A percentile compares a stretch with the other conserved stretches of the same genome.
Conservation (phyloP, 2,329 filamentous ascomycete genomes). For the Proliferodiscus dingleyae region DNA sequence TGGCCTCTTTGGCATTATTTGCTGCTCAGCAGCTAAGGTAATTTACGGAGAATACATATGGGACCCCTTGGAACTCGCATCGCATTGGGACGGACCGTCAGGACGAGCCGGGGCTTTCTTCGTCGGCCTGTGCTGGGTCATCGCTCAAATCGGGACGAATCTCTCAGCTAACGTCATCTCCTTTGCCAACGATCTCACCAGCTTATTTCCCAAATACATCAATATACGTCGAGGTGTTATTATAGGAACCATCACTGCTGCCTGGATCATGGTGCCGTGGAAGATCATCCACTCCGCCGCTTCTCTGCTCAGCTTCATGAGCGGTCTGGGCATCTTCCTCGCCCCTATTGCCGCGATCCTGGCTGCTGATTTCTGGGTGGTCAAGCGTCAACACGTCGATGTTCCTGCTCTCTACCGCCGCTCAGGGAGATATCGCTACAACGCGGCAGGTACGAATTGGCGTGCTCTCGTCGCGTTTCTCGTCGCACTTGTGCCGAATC, state of each 20-base stretch:
- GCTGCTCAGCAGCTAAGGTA: slow-evolving; percentile 28
- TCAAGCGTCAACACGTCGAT: slow-evolving; percentile 31
- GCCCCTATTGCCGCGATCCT: slow-evolving; percentile 36
- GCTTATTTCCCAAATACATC: slow-evolving; percentile 45
- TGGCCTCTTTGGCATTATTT: slow-evolving; percentile 29
- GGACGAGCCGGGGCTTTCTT: slow-evolving; percentile 32
- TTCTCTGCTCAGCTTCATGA: slow-evolving; percentile 31
- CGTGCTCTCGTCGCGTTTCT: slow-evolving; percentile 23
- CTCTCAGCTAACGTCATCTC: slow-evolving; percentile 37
- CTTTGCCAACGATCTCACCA: slow-evolving; percentile 37
- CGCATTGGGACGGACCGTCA: slow-evolving; percentile 23
- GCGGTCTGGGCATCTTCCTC: slow-evolving; percentile 34
- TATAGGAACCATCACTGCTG: slow-evolving; percentile 37
- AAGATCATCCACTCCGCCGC: slow-evolving; percentile 37
- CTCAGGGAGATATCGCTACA: slow-evolving; percentile 24
- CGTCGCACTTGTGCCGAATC: slow-evolving; percentile 21
- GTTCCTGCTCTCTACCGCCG: slow-evolving; percentile 33
- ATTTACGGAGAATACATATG: slow-evolving; percentile 31
- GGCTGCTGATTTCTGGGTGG: slow-evolving; percentile 32
- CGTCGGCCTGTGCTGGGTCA: slow-evolving; percentile 27
- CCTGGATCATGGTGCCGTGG: slow-evolving; percentile 43
- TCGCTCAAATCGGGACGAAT: slow-evolving; percentile 35
- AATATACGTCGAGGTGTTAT: slow-evolving; percentile 45
- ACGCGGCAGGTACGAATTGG: slow-evolving; percentile 24
- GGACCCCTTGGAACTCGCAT: slow-evolving; percentile 27